These are phyloP conservation scores for Penicillium longicatenatum DNA, from an alignment of 495 filamentous ascomycete species.

Conservation along the genomic window DNA sequence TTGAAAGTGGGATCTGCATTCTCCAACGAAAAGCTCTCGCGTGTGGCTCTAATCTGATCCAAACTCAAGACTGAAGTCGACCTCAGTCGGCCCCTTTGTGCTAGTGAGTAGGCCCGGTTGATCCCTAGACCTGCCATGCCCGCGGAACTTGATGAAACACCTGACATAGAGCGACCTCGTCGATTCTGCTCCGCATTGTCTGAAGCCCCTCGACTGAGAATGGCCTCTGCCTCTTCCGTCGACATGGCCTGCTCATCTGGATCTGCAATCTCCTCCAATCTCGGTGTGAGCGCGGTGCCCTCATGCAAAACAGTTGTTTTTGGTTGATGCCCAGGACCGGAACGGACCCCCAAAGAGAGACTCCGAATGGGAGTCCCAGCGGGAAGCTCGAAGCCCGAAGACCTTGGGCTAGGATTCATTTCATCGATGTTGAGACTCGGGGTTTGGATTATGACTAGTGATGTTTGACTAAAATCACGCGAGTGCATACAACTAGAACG, in stretches of 20 bases:
- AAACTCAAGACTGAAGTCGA: slow-evolving; percentile 52
- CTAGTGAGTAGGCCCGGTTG: too few relatives aligned
- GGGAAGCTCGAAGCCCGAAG: too few relatives aligned
- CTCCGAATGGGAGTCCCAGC: slow-evolving; percentile 40
- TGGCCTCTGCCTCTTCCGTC: too few relatives aligned
- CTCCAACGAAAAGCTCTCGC: slow-evolving; percentile 64
- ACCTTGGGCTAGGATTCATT: too few relatives aligned
- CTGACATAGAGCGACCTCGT: too few relatives aligned
- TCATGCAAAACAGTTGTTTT: not conserved
- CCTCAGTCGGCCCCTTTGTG: slow-evolving; percentile 38
- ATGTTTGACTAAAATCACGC: slow-evolving; percentile 18
- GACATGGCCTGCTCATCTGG: too few relatives aligned
- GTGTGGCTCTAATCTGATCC: slow-evolving; percentile 58
- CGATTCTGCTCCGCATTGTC: too few relatives aligned
- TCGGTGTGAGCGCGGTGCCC: slow-evolving; percentile 11
- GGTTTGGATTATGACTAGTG: slow-evolving; percentile 42
- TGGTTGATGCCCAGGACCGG: slow-evolving; percentile 43
- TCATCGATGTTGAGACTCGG: slow-evolving; percentile 28
- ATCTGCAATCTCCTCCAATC: slow-evolving; percentile 30
- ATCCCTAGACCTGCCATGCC: too few relatives aligned
- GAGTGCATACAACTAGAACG: too few relatives aligned
- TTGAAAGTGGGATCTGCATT: slow-evolving; percentile 75
- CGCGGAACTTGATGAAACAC: too few relatives aligned
- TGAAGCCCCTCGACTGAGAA: too few relatives aligned
- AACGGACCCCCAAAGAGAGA: slow-evolving; percentile 47